These are phyloP conservation scores for Henckelia pumila DNA, from an alignment of 257 asterid species.

Conservation along the genomic window DNA sequence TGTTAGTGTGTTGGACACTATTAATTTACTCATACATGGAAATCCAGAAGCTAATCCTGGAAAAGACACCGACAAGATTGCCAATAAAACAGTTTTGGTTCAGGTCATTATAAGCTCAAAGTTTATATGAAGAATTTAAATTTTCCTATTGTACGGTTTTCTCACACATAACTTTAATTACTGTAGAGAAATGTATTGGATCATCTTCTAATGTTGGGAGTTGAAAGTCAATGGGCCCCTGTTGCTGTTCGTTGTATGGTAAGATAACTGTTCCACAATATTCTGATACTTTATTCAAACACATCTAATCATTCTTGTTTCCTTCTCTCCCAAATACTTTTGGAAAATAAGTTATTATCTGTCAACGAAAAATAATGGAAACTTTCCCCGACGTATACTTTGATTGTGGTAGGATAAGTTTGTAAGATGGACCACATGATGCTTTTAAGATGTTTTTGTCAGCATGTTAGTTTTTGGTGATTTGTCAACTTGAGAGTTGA, in stretches of 20 bases:
- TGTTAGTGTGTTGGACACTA: slow-evolving; percentile 81
- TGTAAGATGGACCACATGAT: not conserved
- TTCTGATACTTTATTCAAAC: no score
- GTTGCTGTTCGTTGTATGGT: slow-evolving; percentile 86
- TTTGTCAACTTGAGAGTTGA: not conserved
- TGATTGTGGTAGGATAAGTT: slow-evolving; percentile 5
- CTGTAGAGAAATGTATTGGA: slow-evolving; percentile 76
- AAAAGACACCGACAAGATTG: slow-evolving; percentile 53
- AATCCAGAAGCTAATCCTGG: slow-evolving; percentile 69
- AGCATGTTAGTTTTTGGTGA: not conserved
- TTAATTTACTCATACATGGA: slow-evolving; percentile 67
- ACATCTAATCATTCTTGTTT: no score
- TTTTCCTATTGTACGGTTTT: not conserved
- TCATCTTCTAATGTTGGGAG: slow-evolving; percentile 87
- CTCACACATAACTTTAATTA: slow-evolving; percentile 25
- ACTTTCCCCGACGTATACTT: not conserved
- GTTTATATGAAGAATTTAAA: not conserved
- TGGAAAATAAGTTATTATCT: slow-evolving; percentile 8
- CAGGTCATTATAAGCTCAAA: slow-evolving; percentile 48
- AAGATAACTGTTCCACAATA: slow-evolving; percentile 34
- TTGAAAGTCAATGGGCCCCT: slow-evolving; percentile 98
- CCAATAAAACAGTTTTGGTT: slow-evolving; percentile 80
- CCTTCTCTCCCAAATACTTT: no score
- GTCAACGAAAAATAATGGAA: not conserved
- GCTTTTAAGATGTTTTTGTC: not conserved